Evolutionary conservation across 2,329 filamentous ascomycete genomes (phyloP), one percentile per base, ranked within the genome.

Genomic region (Fusarium sp.): DNA sequence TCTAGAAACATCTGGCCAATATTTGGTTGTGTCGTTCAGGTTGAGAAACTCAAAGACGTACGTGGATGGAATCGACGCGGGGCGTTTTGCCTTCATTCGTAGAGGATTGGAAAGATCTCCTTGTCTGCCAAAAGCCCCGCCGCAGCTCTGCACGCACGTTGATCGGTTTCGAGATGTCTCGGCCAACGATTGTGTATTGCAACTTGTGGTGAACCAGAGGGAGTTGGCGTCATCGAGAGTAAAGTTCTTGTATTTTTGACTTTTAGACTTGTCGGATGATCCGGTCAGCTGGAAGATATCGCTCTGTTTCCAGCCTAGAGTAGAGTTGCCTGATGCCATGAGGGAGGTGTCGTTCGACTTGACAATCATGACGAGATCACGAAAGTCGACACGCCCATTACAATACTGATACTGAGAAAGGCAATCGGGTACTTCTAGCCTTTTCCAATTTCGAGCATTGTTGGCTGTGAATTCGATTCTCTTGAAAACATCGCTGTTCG

Each of bases 341-440:
- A 30, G 4, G 16, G 60, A 30, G 4, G 18, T 4, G 60, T 54
- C 11, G 4, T 52, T 20, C 10, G 60, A 32, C 18, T 52, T 30
- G 23, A 63, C 60, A 25, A 52, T 23, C 60, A 52, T 63, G 34
- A 63, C 60, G 9, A 63, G 32, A 30, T 63, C 43, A 18, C 60
- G 3, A 16, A 39, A 25, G 20, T 25, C 5, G 11, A 20, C 25
- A 18, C 45, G 57, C 5, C 18, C 23, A 16, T 20, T 18, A 13
- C 57, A 59, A 20, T 30, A 23, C 5, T n/a, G 4, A 25, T 43
- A 59, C 13, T 41, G 57, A 4, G 16, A 20, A 6, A 59, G 57
- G 9, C 57, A 59, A 43, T 43, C 57, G 6, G 16, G 10, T 37
- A 11, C 25, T 43, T 59, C 57, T 8, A 43, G 57, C 13, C 23